Evolutionary conservation across 352 stramenopile genomes (phyloP).

Genomic region (Pythium dissotocum): DNA sequence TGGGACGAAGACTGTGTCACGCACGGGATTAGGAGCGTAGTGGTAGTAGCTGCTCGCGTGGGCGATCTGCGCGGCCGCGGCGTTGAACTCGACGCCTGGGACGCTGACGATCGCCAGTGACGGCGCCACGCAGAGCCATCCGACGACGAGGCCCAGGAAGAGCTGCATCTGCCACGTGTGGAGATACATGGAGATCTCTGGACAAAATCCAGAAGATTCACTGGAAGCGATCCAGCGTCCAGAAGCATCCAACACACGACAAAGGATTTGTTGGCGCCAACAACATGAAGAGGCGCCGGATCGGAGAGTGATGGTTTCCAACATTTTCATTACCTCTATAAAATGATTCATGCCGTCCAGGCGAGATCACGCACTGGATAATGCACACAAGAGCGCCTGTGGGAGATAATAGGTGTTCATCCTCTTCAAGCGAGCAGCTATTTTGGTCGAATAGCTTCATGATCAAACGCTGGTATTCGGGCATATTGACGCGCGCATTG

Average conservation of each 20-base stretch:
- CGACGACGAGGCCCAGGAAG: conserved; percentile 19
- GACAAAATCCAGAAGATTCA: not conserved
- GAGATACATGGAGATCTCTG: not conserved
- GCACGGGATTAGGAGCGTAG: conserved; percentile 59
- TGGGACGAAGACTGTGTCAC: conserved; percentile 60
- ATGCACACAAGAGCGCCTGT: too few species aligned
- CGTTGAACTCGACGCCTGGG: conserved; percentile 69
- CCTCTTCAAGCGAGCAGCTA: not conserved
- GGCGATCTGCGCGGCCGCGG: conserved; percentile 46
- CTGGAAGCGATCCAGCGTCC: not conserved
- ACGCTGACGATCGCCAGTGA: conserved; percentile 49
- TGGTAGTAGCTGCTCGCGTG: conserved; percentile 78
- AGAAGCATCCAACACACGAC: not conserved
- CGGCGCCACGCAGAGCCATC: not conserved
- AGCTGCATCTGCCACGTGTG: not conserved
- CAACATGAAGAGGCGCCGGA: not conserved
- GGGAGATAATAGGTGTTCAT: not conserved
- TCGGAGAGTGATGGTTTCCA: not conserved
- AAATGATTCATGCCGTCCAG: not conserved
- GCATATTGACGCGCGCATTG: not conserved
- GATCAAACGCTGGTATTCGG: not conserved
- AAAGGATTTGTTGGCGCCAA: not conserved
- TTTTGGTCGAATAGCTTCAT: not conserved
- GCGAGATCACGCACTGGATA: too few species aligned
- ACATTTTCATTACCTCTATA: not conserved